A percentile compares a stretch with the other conserved stretches of the same genome.
Evolutionary conservation across 768 basidiomycete genomes (phyloP).

Genomic region (Amanita brunnescens): DNA sequence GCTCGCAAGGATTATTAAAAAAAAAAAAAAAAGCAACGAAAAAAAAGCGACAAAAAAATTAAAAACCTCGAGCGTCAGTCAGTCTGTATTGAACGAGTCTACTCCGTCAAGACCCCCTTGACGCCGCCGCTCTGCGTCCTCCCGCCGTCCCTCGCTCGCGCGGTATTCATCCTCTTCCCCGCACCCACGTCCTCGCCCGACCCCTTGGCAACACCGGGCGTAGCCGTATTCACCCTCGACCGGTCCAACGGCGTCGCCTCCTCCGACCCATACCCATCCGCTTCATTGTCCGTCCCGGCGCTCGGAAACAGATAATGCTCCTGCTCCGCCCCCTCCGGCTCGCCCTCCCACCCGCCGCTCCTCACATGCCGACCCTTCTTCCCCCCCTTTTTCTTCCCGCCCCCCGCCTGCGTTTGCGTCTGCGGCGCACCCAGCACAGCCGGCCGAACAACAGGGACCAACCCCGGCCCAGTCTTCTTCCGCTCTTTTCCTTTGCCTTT

Average conservation of each 20-base stretch:
- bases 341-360: not conserved
- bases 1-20: too few species aligned
- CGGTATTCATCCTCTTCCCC: slow-evolving; percentile 54
- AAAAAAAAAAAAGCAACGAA: not conserved
- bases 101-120: slow-evolving; percentile 52
- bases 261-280: not conserved
- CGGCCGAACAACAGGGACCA: slow-evolving; percentile 33
- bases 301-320: slow-evolving; percentile 62
- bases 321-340: slow-evolving; percentile 11
- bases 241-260: slow-evolving; percentile 12
- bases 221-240: slow-evolving; percentile 12
- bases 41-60: not conserved
- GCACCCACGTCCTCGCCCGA: slow-evolving; percentile 12
- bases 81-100: too few species aligned
- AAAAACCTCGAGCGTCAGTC: too few species aligned
- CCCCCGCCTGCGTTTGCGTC: too few species aligned
- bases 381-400: not conserved
- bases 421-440: slow-evolving; percentile 20
- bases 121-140: slow-evolving; percentile 85
- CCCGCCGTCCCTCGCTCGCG: slow-evolving; percentile 70
- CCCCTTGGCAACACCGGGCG: slow-evolving; percentile 6
- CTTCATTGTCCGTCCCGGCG: slow-evolving; percentile 28
- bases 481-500: slow-evolving; percentile 27
- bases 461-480: slow-evolving; percentile 34
- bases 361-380: not conserved